Evolutionary conservation across 2,329 filamentous ascomycete species (phyloP).

Genomic region (Sphaerulina populicola): DNA sequence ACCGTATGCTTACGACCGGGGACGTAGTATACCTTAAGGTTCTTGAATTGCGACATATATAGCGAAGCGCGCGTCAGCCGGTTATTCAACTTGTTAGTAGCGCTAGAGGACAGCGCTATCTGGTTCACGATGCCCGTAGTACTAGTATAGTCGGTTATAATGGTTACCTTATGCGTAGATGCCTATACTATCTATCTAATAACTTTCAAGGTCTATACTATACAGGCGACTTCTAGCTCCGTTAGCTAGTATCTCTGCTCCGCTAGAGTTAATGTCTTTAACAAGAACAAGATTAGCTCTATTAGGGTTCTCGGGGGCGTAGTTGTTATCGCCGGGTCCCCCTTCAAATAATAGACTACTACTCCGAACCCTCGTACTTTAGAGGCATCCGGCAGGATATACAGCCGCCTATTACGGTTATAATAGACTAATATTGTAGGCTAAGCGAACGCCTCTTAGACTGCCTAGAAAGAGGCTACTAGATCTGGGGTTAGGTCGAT

Average conservation of each 20-base stretch:
- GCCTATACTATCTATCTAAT: background rate
- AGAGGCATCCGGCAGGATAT: background rate
- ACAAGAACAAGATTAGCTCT: background rate
- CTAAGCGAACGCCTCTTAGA: background rate
- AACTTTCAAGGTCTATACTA: background rate
- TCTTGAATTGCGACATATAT: background rate
- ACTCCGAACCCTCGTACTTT: background rate
- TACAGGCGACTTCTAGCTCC: background rate
- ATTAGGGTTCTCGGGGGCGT: background rate
- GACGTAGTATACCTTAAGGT: background rate
- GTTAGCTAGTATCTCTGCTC: slow-evolving; percentile 1
- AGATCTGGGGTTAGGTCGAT: no score
- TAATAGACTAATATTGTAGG: background rate
- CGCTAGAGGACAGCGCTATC: background rate
- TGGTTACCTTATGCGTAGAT: background rate
- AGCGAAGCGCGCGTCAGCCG: background rate
- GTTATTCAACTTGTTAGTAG: background rate
- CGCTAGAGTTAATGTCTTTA: background rate
- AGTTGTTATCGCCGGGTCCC: background rate
- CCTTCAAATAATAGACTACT: background rate
- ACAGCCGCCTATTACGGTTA: background rate
- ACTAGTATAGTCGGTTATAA: background rate
- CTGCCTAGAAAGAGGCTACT: background rate
- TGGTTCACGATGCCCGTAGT: background rate
- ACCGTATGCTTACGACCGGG: background rate